Evolutionary conservation across 2,329 filamentous ascomycete species (phyloP), one percentile per base, ranked within the genome.

Genomic region (Colletotrichum tofieldiae): DNA sequence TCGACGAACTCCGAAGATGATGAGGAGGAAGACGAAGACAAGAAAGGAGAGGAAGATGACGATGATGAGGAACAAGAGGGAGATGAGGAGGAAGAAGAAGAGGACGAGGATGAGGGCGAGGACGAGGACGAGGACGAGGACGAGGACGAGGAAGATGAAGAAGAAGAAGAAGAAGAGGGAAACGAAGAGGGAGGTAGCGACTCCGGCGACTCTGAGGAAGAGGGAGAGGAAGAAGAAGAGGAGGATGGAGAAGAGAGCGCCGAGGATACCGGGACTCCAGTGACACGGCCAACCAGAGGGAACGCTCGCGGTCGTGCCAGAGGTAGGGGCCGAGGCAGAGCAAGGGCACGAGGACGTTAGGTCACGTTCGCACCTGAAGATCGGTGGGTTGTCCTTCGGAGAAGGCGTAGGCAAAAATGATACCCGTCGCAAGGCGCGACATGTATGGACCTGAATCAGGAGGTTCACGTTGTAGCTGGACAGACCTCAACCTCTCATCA

Each of bases 181-280:
- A 80, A 79, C 37, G 78, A 76, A 8, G 77, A 82, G 26, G 82
- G 37, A 3, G 54, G 76, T 75, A 41, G 76, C 74, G 20, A 61
- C 60, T 63, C 60, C 23, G 32, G 75, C 37, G 67, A 49, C 14
- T 66, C 63, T 20, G 56, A 79, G 68, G 59, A 59, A 73, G 11
- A 74, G 72, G 26, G 75, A 75, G 68, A 68, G 7, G 68, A 72
- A 5, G 68, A 75, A 35, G 69, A 74, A 18, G 72, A 74, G n/a
- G 71, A 74, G 18, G 73, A 69, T 65, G 81, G 79, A 1, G 80
- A 81, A 37, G 82, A 80, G 41, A 81, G 79, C 39, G 79, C 76
- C 18, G 77, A 82, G 29, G 82, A 82, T 71, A 82, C 77, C 35
- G 82, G 80, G 52, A 82, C 83, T 55, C 81, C 83, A 1, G 81